Evolutionary conservation across 108 stramenopile species (phyloP), one percentile per base, ranked within the genome.

Genomic region (Cyclotella kingstonii): DNA sequence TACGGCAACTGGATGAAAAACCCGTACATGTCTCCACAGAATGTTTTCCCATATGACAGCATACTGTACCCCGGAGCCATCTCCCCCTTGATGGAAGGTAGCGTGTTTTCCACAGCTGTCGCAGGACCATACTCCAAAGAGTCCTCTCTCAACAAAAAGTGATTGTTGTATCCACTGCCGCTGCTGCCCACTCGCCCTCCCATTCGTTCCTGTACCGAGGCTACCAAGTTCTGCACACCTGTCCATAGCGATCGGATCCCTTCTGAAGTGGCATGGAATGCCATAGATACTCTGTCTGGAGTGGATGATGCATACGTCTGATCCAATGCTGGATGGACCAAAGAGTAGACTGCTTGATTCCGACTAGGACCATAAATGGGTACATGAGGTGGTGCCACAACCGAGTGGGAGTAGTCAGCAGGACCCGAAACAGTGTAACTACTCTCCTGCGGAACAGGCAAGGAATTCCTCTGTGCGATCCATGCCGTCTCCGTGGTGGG

Each of bases 11-110:
- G 53, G 43, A 45, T 36, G 3, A 70, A 31, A 34, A 70, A 70
- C 2, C 52, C 52, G 47, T 27, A 44, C 45, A 70, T 44, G 54
- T 70, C 68, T 27, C 54, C 59, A 38, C 59, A 70, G 46, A 70
- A 70, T 19, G 68, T 70, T 44, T 70, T 70, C 23, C 59, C 68
- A 41, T 70, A 70, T 31, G 51, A 34, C 19, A 70, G 11, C 68
- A 70, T 61, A 30, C 52, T 60, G 44, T 70, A 70, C 7, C 53
- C 53, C 43, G 54, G 52, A 26, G 27, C 38, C 19, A 39, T 23
- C 38, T 26, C 54, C 4, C 12, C 7, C 12, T 35, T 23, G 27
- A 40, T 5, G 35, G 35, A n/a, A n/a, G n/a, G n/a, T n/a, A n/a
- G n/a, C n/a, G n/a, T n/a, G n/a, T n/a, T n/a, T n/a, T n/a, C n/a